Conservation (phyloP, 1,139 yeast genomes). For the Tardiomyces blankii region DNA sequence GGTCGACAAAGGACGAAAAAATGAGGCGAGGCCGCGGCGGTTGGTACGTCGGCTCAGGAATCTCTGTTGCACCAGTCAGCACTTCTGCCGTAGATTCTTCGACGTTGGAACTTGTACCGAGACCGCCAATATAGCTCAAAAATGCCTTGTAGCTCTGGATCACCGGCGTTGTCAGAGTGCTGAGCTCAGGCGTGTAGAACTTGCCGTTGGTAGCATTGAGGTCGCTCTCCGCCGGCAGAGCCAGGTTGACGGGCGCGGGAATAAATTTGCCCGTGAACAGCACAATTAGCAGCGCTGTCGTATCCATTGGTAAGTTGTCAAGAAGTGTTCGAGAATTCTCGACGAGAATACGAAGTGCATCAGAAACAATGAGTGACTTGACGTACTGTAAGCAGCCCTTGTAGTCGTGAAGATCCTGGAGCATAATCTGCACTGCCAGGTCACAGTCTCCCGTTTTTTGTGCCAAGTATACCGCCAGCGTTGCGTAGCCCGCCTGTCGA, state of each 20-base stretch:
- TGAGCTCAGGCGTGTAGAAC: not conserved
- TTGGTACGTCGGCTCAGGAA: slow-evolving; percentile 57
- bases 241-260: slow-evolving; percentile 26
- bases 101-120: not conserved
- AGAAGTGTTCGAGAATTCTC: slow-evolving; percentile 58
- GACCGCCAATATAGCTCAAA: slow-evolving; percentile 42
- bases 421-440: slow-evolving; percentile 64
- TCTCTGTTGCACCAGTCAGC: slow-evolving; percentile 1
- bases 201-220: not conserved
- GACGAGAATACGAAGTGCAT: slow-evolving; percentile 57
- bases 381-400: slow-evolving; percentile 55
- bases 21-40: slow-evolving; percentile 89
- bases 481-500: slow-evolving; percentile 62
- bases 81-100: slow-evolving; percentile 1
- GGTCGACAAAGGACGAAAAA: slow-evolving; percentile 74
- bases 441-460: slow-evolving; percentile 63
- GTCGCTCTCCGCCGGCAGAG: not conserved
- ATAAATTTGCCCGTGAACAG: slow-evolving; percentile 79
- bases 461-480: slow-evolving; percentile 63
- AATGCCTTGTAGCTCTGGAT: slow-evolving; percentile 63
- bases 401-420: slow-evolving; percentile 57
- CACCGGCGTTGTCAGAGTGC: slow-evolving; percentile 23
- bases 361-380: slow-evolving; percentile 63
- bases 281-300: slow-evolving; percentile 71
- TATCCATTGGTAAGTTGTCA: slow-evolving; percentile 63